These are phyloP conservation scores for Zizania palustris DNA, from an alignment of 202 grass and related monocot genomes.

Conservation along the genomic window DNA sequence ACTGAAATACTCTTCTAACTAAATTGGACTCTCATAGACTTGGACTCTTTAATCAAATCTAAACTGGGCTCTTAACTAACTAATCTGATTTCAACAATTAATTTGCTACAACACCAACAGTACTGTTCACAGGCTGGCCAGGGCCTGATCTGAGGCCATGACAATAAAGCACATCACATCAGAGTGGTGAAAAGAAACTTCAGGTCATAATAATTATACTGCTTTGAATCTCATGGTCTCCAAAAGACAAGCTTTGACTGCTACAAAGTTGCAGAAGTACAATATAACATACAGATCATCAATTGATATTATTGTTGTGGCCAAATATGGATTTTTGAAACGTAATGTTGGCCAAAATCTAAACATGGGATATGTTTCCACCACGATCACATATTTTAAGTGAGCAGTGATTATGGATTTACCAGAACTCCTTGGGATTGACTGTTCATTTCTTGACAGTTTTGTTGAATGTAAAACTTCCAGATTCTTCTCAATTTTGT, in stretches of 20 bases:
- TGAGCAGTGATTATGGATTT: background rate
- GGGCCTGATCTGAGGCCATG: too few relatives aligned
- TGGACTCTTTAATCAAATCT: too few relatives aligned
- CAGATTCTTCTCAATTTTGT: slow-evolving; percentile 80
- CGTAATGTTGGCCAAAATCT: slow-evolving; percentile 2
- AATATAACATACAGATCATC: background rate
- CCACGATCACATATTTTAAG: background rate
- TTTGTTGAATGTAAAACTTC: slow-evolving; percentile 78
- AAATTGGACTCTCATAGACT: too few relatives aligned
- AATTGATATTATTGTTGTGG: slow-evolving; percentile 1
- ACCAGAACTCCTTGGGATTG: slow-evolving; percentile 50
- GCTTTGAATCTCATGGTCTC: background rate
- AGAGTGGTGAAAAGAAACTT: background rate
- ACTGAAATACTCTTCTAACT: too few relatives aligned
- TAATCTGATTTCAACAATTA: too few relatives aligned
- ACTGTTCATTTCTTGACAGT: slow-evolving; percentile 50
- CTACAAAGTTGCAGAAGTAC: background rate
- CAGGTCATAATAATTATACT: background rate
- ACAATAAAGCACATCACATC: slow-evolving; percentile 7
- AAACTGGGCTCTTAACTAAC: too few relatives aligned
- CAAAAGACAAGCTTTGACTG: slow-evolving; percentile 1
- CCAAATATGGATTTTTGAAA: background rate
- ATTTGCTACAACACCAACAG: too few relatives aligned
- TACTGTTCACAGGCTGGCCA: too few relatives aligned
- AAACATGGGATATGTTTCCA: background rate